Conservation (phyloP, 129 eudicot genomes). For the Solidago caesia region DNA sequence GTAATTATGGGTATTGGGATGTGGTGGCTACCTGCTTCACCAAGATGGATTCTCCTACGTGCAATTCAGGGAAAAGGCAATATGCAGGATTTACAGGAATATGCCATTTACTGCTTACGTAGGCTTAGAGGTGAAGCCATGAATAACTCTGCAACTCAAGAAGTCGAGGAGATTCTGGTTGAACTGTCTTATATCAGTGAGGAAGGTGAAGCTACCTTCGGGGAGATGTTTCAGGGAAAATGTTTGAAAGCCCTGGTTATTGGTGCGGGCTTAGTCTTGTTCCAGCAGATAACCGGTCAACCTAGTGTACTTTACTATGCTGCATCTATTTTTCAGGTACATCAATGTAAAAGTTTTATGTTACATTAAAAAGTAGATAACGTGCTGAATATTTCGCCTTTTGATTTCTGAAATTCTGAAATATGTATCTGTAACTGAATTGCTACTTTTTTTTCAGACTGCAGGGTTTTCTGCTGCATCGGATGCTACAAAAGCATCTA, state of each 20-base stretch:
- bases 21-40: constrained; percentile 97
- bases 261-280: constrained; percentile 88
- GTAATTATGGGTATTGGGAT: constrained; percentile 84
- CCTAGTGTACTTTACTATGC: constrained; percentile 97
- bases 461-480: constrained; percentile 98
- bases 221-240: constrained; percentile 90
- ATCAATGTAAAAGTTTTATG: not conserved
- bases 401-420: not conserved
- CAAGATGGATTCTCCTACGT: constrained; percentile 92
- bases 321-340: constrained; percentile 84
- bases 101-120: constrained; percentile 65
- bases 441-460: constrained; percentile 43
- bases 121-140: constrained; percentile 69
- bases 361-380: not conserved
- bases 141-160: constrained; percentile 54
- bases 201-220: constrained; percentile 57
- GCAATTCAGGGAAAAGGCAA: constrained; percentile 96
- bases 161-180: constrained; percentile 80
- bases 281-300: constrained; percentile 99
- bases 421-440: constrained; percentile 10
- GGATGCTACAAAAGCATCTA: constrained; percentile 89
- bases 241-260: constrained; percentile 80
- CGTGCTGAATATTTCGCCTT: not conserved
- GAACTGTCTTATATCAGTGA: constrained; percentile 74
- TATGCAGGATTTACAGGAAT: constrained; percentile 55